Evolutionary conservation across 2,329 filamentous ascomycete species (phyloP).

Genomic region (Botrytis porri): DNA sequence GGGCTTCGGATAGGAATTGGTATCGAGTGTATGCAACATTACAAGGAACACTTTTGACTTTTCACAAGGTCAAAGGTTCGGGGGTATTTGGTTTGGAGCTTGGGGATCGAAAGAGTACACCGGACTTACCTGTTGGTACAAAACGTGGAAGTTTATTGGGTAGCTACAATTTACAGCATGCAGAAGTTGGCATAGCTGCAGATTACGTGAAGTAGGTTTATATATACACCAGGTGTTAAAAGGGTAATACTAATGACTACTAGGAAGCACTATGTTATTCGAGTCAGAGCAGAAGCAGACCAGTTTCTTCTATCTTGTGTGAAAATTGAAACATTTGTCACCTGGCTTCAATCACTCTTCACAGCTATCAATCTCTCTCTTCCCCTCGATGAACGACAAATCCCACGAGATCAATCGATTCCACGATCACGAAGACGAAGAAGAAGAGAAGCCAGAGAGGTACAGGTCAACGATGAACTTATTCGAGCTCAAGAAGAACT

Average conservation of each 20-base stretch:
- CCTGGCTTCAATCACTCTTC: conserved; percentile 66
- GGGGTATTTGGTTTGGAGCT: conserved; percentile 50
- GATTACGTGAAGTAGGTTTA: conserved; percentile 66
- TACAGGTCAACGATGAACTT: conserved; percentile 16
- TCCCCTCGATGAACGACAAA: conserved; percentile 67
- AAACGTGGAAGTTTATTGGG: conserved; percentile 56
- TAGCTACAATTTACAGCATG: conserved; percentile 71
- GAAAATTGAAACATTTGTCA: conserved; percentile 62
- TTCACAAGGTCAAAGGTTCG: conserved; percentile 62
- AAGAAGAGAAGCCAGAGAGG: conserved; percentile 26
- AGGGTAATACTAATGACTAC: neutral
- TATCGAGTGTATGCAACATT: conserved; percentile 60
- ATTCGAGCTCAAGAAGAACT: conserved; percentile 32
- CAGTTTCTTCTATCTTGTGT: conserved; percentile 69
- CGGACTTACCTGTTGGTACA: conserved; percentile 51
- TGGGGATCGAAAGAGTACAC: conserved; percentile 48
- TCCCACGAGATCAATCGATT: conserved; percentile 60
- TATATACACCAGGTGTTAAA: neutral
- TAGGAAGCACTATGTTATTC: conserved; percentile 58
- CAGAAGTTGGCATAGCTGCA: conserved; percentile 70
- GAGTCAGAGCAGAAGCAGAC: conserved; percentile 69
- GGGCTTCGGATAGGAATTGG: conserved; percentile 63
- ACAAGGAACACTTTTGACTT: conserved; percentile 64
- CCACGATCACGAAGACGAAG: conserved; percentile 41
- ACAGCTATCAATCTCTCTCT: conserved; percentile 71